Evolutionary conservation across 805 yeast species (phyloP), one percentile per base, ranked within the genome.

Genomic region (Sungouiozyma ichnusensis): DNA sequence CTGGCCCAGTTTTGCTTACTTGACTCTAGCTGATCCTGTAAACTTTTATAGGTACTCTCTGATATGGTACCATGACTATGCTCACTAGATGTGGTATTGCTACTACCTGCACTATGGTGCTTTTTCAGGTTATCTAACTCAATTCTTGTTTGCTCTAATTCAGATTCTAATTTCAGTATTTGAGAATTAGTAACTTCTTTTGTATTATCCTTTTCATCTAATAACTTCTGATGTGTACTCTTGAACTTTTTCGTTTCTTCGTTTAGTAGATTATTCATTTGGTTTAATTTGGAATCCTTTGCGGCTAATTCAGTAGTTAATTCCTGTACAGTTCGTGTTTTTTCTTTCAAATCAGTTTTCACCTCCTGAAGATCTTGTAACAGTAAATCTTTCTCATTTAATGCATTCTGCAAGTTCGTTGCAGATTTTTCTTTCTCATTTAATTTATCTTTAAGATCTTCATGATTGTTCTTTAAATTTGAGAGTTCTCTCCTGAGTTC

Each of bases 1-100:
- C 77, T 66, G 43, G 81, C 79, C 94, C 95, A 85, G 57, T 81
- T 85, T 48, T 80, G 85, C 43, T 81, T 81, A 0, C 90, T 82
- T 14, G 79, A 72, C 6, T 83, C 73, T 49, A 84, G 81, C 57
- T 87, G 92, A 2, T 74, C 65, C 53, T 82, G 87, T 16, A 85
- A 54, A 14, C 71, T 63, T 36, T 72, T 76, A 35, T 40, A 40
- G 24, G 34, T 42, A n/a, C 32, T 19, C 20, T 33, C 33, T 33
- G 16, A 24, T 4, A 37, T n/a, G 17, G 16, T 1, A 14, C 16
- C 13, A 13, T 31, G 31, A 9, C 16, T n/a, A 14, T 35, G 16
- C 9, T 56, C 62, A 6, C 41, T 41, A 24, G 41, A 32, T 3
- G 33, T 35, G 16, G 44, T 6, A 7, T 37, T 34, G 20, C 7